Evolutionary conservation across 495 filamentous ascomycete species (phyloP), one percentile per base, ranked within the genome.

Genomic region (Cudoniella acicularis): DNA sequence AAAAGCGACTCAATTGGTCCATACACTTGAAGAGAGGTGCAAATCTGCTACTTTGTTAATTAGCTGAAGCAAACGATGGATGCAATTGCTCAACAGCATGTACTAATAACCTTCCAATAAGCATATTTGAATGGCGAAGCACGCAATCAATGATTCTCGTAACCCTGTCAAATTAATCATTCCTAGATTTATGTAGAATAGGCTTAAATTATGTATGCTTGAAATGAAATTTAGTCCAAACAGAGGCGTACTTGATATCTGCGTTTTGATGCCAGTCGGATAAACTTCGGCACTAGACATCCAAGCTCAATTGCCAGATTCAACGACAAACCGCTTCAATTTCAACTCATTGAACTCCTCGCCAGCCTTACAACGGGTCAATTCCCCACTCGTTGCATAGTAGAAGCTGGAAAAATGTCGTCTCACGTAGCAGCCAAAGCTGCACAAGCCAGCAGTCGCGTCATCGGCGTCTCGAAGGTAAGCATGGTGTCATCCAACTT

Each of bases 351-450:
- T 13, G 16, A 49, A 10, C 54, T 13, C 22, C 17, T 47, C 26
- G n/a, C 6, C 58, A 61, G 41, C 20, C 46, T 54, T 45, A 48
- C 52, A 60, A 62, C 65, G 52, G 57, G 55, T 57, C 59, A 60
- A 66, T 63, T 66, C 45, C 18, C 42, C 49, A 21, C 43, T 61
- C 45, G 27, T 25, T 63, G 47, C 51, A 18, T 25, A 22, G 24
- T 13, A 3, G 42, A 46, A 61, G 22, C 56, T 66, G 48, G n/a
- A 69, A 75, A 56, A 60, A 83, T 83, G 80, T 78, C 80, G 51
- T 79, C 80, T 50, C 78, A 80, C 67, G 76, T 69, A 64, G 79
- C 71, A 66, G 73, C 74, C 18, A 82, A 80, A 66, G 74, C 72
- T 66, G 78, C 72, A 9, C 73, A 80, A 64, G 72, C 73, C 59